These are phyloP conservation scores for Intubia oerlemansii DNA, from an alignment of 2,329 filamentous ascomycete species.

Conservation along the genomic window DNA sequence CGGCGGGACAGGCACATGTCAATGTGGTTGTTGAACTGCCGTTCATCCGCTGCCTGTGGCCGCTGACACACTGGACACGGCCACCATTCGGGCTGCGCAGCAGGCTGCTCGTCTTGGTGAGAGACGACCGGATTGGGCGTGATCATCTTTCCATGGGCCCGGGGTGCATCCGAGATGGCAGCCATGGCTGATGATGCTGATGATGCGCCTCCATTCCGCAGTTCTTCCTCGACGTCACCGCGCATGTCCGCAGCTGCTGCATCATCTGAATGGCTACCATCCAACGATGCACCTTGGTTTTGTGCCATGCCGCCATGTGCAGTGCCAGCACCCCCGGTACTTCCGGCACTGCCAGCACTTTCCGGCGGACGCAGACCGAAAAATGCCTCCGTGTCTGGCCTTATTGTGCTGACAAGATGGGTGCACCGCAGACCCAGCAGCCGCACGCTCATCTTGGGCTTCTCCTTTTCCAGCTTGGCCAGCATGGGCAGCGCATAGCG, in stretches of 20 bases:
- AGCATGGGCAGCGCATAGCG: slow-evolving; percentile 65
- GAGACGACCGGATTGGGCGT: slow-evolving; percentile 21
- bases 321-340: too few relatives aligned
- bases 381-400: slow-evolving; percentile 53
- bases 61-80: slow-evolving; percentile 73
- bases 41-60: slow-evolving; percentile 55
- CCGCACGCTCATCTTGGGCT: slow-evolving; percentile 56
- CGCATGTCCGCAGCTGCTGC: too few relatives aligned
- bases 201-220: too few relatives aligned
- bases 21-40: slow-evolving; percentile 72
- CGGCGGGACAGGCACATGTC: slow-evolving; percentile 74
- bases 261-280: too few relatives aligned
- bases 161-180: too few relatives aligned
- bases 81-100: slow-evolving; percentile 40
- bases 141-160: slow-evolving; percentile 32
- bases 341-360: too few relatives aligned
- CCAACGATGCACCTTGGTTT: too few relatives aligned
- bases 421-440: slow-evolving; percentile 82
- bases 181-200: too few relatives aligned
- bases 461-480: slow-evolving; percentile 62
- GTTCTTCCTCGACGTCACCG: too few relatives aligned
- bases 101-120: slow-evolving; percentile 4
- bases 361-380: too few relatives aligned
- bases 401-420: slow-evolving; percentile 70
- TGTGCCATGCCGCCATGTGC: too few relatives aligned